Evolutionary conservation across 2,329 filamentous ascomycete genomes (phyloP), one percentile per base, ranked within the genome.

Genomic region (Colletotrichum musae): DNA sequence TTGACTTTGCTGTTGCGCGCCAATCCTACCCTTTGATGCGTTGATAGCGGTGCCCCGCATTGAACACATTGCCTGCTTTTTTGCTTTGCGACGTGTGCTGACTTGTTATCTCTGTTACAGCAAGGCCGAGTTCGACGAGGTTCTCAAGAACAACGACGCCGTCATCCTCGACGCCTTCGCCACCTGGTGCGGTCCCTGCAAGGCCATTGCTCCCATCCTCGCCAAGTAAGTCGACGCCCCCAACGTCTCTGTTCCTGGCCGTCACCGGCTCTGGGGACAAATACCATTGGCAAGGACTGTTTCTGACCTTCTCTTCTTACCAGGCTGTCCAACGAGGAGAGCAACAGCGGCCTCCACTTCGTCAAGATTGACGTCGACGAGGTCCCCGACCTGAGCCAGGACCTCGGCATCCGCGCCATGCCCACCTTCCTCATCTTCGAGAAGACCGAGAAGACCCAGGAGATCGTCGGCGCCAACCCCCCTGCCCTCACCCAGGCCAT

Each of bases 101-200:
- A 62, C 50, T 26, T 2, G 3, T 26, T 45, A 0, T 10, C 9
- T 7, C 32, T 36, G 13, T 21, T 63, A 71, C 71, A 93, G 90
- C 73, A 88, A 86, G 77, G 77, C 82, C 26, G 88, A 90, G 36
- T 94, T 89, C 80, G 79, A 88, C 64, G 76, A 80, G 39, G 87
- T 87, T 66, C 75, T 92, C 69, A 78, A 83, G 64, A 76, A 83
- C 75, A n/a, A 89, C 77, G 86, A 86, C 61, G 81, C 93, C 72
- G 88, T 97, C 74, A 84, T 98, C 70, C 84, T 98, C 77, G 95
- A 98, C 85, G 94, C 90, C 85, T 94, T 92, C 81, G 95, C 95
- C 65, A 90, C 86, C 72, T 98, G 95, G 95, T 98, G 95, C 86
- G 94, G 94, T 70, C 95, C 95, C 70, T 98, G 95, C 92, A 97